Evolutionary conservation across 2,329 filamentous ascomycete genomes (phyloP).

Genomic region (Elsinoe australis): DNA sequence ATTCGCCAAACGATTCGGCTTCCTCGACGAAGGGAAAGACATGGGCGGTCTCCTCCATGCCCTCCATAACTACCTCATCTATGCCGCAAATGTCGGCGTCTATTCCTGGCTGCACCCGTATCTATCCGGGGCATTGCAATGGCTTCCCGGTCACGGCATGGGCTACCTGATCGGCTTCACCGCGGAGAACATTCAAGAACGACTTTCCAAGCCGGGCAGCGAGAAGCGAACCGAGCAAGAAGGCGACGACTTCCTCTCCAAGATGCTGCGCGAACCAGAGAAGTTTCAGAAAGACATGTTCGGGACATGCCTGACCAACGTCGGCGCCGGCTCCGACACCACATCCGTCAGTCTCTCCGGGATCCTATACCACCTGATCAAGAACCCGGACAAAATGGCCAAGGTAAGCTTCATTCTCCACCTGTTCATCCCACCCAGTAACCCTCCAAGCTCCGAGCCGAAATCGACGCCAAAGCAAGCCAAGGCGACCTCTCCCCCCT

Average conservation of each 20-base stretch:
- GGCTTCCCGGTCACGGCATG: neutral
- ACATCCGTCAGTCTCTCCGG: slow-evolving; percentile 49
- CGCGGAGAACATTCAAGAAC: neutral
- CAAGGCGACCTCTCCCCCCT: slow-evolving; percentile 15
- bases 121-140: neutral
- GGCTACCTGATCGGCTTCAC: slow-evolving; percentile 9
- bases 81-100: slow-evolving; percentile 18
- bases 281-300: slow-evolving; percentile 5
- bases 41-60: slow-evolving; percentile 22
- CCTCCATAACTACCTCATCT: slow-evolving; percentile 18
- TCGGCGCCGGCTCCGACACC: slow-evolving; percentile 43
- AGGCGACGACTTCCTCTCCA: slow-evolving; percentile 15
- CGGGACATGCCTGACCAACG: slow-evolving; percentile 3
- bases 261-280: slow-evolving; percentile 11
- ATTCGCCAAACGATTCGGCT: slow-evolving; percentile 30
- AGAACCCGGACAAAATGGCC: slow-evolving; percentile 36
- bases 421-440: neutral
- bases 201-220: neutral
- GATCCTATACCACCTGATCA: slow-evolving; percentile 46
- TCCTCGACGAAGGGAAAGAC: slow-evolving; percentile 33
- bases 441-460: slow-evolving; percentile 32
- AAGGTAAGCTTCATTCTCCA: slow-evolving; percentile 18
- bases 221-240: slow-evolving; percentile 6
- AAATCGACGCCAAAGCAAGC: slow-evolving; percentile 1
- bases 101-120: slow-evolving; percentile 19